A percentile compares a stretch with the other conserved stretches of the same genome.
Evolutionary conservation across 78 protist genomes (phyloP).

Genomic region (Corallochytrium limacisporum): DNA sequence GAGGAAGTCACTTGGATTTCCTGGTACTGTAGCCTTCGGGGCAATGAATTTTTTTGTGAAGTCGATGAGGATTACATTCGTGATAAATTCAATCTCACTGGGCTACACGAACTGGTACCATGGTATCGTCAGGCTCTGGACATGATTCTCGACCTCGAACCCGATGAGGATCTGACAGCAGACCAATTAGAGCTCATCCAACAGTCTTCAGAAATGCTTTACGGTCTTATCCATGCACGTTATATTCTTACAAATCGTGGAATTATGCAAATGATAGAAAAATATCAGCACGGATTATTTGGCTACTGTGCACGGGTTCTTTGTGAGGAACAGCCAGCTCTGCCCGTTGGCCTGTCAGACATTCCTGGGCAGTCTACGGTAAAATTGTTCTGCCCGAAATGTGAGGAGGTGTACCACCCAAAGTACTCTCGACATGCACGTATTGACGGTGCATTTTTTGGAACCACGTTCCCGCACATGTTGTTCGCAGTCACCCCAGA

Average conservation of each 20-base stretch:
- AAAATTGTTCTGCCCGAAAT: conserved; percentile 82
- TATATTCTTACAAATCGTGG: conserved; percentile 79
- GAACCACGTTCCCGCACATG: conserved; percentile 65
- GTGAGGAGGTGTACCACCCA: conserved; percentile 56
- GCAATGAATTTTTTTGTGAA: conserved; percentile 62
- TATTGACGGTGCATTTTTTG: conserved; percentile 67
- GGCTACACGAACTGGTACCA: conserved; percentile 65
- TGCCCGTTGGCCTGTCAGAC: conserved; percentile 82
- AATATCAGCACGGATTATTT: conserved; percentile 67
- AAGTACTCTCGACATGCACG: conserved; percentile 8
- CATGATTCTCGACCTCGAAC: conserved; percentile 73
- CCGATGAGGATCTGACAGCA: conserved; percentile 34
- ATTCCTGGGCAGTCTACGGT: conserved; percentile 63
- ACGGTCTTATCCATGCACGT: conserved; percentile 94
- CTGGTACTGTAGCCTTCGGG: conserved; percentile 55
- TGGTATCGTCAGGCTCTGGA: conserved; percentile 81
- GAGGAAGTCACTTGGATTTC: conserved; percentile 54
- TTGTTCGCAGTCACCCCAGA: conserved; percentile 19
- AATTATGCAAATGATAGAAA: conserved; percentile 75
- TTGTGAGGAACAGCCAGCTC: conserved; percentile 79
- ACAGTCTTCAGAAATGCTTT: conserved; percentile 70
- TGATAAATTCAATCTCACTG: conserved; percentile 79
- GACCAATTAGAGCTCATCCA: conserved; percentile 42
- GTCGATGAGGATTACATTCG: conserved; percentile 61
- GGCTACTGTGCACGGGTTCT: conserved; percentile 89